These are phyloP conservation scores for Quercus suber DNA, from an alignment of 306 rosid species.

Conservation along the genomic window DNA sequence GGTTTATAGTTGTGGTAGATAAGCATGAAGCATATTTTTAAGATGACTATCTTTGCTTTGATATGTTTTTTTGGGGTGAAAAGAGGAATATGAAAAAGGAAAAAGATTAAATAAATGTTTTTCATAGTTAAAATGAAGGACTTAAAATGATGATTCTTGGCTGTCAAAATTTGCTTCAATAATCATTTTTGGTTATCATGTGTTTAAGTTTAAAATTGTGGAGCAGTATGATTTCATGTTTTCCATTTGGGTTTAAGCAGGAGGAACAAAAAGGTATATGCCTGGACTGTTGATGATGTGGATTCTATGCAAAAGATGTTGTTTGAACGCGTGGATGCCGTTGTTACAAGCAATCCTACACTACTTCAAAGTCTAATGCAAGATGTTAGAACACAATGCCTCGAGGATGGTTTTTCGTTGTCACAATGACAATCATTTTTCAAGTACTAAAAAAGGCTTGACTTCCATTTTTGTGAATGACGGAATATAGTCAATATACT, in stretches of 20 bases:
- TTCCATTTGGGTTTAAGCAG: slow-evolving; percentile 32
- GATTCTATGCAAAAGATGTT: slow-evolving; percentile 69
- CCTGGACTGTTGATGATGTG: slow-evolving; percentile 86
- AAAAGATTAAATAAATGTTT: too few species aligned
- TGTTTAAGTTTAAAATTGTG: too few species aligned
- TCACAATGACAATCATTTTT: slow-evolving; percentile 27
- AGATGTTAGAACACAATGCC: slow-evolving; percentile 63
- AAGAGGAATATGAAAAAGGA: too few species aligned
- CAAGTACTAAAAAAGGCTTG: neutral
- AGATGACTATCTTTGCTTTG: too few species aligned
- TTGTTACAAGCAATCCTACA: slow-evolving; percentile 80
- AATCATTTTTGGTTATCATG: too few species aligned
- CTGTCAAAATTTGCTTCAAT: too few species aligned
- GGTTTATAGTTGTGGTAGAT: too few species aligned
- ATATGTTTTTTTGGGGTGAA: too few species aligned
- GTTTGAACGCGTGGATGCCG: slow-evolving; percentile 67
- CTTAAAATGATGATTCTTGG: too few species aligned
- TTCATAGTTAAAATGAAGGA: too few species aligned
- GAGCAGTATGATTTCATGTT: slow-evolving; percentile 11
- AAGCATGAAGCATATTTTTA: too few species aligned
- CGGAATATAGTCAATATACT: neutral
- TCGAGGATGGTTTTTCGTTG: slow-evolving; percentile 70
- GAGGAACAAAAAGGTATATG: slow-evolving; percentile 73
- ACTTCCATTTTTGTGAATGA: slow-evolving; percentile 3
- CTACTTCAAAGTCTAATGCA: slow-evolving; percentile 68